Percentiles rank a stretch among this genome's conserved stretches.
Evolutionary conservation across 805 yeast species (phyloP).

Genomic region (Pichia occidentalis): DNA sequence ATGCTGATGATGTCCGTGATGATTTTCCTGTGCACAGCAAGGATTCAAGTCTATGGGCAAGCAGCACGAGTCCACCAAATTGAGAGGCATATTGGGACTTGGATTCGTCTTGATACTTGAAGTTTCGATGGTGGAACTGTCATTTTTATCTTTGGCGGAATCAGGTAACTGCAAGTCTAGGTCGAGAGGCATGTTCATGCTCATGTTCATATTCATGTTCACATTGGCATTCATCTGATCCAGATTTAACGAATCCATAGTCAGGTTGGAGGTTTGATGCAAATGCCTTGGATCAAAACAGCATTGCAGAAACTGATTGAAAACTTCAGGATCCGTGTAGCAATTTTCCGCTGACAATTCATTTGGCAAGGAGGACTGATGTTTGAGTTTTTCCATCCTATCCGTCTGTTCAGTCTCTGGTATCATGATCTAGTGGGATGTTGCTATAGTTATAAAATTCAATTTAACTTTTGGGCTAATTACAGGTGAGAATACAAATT

Average conservation of each 20-base stretch:
- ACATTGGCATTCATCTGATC: background rate
- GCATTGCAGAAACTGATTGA: slow-evolving; percentile 14
- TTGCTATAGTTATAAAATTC: too few species aligned
- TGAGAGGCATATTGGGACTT: background rate
- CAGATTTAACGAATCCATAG: background rate
- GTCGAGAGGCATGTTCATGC: slow-evolving; percentile 1
- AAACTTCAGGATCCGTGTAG: slow-evolving; percentile 8
- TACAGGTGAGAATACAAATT: too few species aligned
- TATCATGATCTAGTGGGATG: too few species aligned
- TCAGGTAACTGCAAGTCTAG: background rate
- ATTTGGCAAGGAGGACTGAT: too few species aligned
- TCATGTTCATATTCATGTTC: background rate
- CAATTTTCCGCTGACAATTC: slow-evolving; percentile 2
- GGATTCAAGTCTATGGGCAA: slow-evolving; percentile 10
- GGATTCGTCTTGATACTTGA: slow-evolving; percentile 12
- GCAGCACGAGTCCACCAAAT: slow-evolving; percentile 4
- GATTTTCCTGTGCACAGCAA: slow-evolving; percentile 2
- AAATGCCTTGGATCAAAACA: slow-evolving; percentile 16
- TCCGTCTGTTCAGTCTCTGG: too few species aligned
- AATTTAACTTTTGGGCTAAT: too few species aligned
- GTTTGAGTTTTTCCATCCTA: too few species aligned
- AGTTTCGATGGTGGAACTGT: slow-evolving; percentile 3
- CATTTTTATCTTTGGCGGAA: background rate
- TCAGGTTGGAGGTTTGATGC: background rate
- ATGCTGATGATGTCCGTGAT: slow-evolving; percentile 2